Conservation (phyloP, 805 yeast genomes). For the Jamesozyma rosinii region DNA sequence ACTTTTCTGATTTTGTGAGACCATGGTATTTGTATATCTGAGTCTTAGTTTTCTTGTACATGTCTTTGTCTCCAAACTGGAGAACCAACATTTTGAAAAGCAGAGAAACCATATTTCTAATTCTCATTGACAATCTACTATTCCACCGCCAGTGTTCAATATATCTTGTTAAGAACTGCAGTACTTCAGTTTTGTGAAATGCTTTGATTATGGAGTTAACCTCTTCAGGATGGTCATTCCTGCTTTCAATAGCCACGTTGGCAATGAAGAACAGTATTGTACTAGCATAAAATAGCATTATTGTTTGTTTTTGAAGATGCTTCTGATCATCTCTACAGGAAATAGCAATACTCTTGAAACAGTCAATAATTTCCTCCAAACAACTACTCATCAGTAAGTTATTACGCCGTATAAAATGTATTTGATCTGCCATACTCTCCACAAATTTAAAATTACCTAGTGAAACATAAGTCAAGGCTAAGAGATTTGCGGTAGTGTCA, state of each 20-base stretch:
- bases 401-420: slow-evolving; percentile 16
- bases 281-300: slow-evolving; percentile 18
- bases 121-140: slow-evolving; percentile 35
- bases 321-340: slow-evolving; percentile 19
- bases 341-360: slow-evolving; percentile 17
- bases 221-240: slow-evolving; percentile 5
- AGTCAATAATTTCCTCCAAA: slow-evolving; percentile 9
- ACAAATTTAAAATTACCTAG: slow-evolving; percentile 19
- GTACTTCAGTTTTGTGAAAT: slow-evolving; percentile 27
- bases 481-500: slow-evolving; percentile 7
- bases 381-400: slow-evolving; percentile 12
- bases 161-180: slow-evolving; percentile 38
- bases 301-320: slow-evolving; percentile 15
- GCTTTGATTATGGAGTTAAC: slow-evolving; percentile 6
- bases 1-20: slow-evolving; percentile 16
- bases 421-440: slow-evolving; percentile 11
- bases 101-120: slow-evolving; percentile 48
- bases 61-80: slow-evolving; percentile 50
- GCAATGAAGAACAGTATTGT: slow-evolving; percentile 20
- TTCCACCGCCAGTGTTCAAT: slow-evolving; percentile 65
- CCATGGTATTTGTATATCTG: slow-evolving; percentile 38
- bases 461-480: slow-evolving; percentile 20
- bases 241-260: slow-evolving; percentile 17
- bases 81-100: slow-evolving; percentile 46
- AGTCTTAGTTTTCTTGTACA: slow-evolving; percentile 37